Conservation (phyloP, 2,329 filamentous ascomycete species). For the Curvularia verruculosa region DNA sequence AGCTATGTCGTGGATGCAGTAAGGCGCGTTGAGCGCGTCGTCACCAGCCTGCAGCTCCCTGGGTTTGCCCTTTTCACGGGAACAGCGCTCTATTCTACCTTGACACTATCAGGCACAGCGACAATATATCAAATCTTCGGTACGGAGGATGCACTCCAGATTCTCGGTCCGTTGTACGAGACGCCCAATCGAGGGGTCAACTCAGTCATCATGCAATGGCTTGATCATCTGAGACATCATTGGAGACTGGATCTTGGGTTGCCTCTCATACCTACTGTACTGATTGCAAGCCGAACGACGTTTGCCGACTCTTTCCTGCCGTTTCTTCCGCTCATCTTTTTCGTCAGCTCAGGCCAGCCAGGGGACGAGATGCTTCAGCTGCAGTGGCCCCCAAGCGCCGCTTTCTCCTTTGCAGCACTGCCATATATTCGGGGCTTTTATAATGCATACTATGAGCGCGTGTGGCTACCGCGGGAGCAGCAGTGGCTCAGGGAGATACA, state of each 20-base stretch:
- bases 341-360: conserved; percentile 59
- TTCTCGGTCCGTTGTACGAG: conserved; percentile 55
- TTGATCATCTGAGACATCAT: conserved; percentile 44
- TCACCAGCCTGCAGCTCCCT: conserved; percentile 67
- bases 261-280: conserved; percentile 69
- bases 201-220: conserved; percentile 42
- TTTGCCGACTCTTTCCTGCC: conserved; percentile 69
- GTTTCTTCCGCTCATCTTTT: conserved; percentile 67
- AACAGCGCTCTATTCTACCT: conserved; percentile 51
- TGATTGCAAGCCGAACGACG: conserved; percentile 70
- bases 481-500: conserved; percentile 69
- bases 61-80: conserved; percentile 64
- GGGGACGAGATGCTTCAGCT: conserved; percentile 56
- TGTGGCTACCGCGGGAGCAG: conserved; percentile 64
- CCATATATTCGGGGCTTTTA: conserved; percentile 71
- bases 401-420: conserved; percentile 68
- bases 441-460: conserved; percentile 64
- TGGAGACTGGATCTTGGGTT: conserved; percentile 65
- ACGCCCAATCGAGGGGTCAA: conserved; percentile 39
- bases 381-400: conserved; percentile 70
- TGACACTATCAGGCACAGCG: conserved; percentile 65
- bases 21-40: conserved; percentile 63
- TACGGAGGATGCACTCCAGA: conserved; percentile 61
- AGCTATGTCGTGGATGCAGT: conserved; percentile 74
- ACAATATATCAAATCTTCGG: conserved; percentile 72